Percentiles rank a stretch among this genome's conserved stretches.
Conservation (phyloP, 2,329 filamentous ascomycete species). For the Fusarium buharicum region DNA sequence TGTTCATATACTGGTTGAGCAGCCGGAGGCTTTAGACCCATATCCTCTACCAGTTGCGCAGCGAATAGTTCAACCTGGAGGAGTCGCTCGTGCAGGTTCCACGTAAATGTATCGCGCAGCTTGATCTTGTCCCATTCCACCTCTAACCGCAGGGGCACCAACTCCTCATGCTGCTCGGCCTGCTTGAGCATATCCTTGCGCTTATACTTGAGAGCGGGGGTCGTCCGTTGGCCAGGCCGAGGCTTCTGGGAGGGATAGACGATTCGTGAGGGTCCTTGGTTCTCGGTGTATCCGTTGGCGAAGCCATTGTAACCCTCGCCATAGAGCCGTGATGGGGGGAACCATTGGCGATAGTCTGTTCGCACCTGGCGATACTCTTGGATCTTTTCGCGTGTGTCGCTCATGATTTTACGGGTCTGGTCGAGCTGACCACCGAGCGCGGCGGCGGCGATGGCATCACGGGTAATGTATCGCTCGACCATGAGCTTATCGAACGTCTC, state of each 20-base stretch:
- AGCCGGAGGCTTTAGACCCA: constrained; percentile 80
- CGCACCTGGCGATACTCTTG: constrained; percentile 74
- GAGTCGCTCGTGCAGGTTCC: constrained; percentile 94
- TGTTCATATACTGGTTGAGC: constrained; percentile 71
- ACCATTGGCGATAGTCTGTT: constrained; percentile 64
- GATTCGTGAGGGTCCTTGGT: constrained; percentile 72
- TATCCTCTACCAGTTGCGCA: constrained; percentile 89
- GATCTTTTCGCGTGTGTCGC: constrained; percentile 72
- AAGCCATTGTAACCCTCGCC: constrained; percentile 86
- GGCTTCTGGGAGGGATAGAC: constrained; percentile 83
- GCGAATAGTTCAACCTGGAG: constrained; percentile 85
- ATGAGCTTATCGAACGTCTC: constrained; percentile 65
- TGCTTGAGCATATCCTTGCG: constrained; percentile 85
- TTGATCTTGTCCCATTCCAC: constrained; percentile 97
- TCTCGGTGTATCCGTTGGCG: constrained; percentile 86
- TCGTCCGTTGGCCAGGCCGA: constrained; percentile 79
- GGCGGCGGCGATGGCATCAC: constrained; percentile 65
- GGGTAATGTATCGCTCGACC: constrained; percentile 64
- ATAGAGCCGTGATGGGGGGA: constrained; percentile 68
- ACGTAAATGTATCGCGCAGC: constrained; percentile 96
- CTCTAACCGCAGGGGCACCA: constrained; percentile 90
- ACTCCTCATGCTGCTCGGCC: constrained; percentile 88
- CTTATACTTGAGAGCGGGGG: constrained; percentile 76
- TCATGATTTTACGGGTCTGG: constrained; percentile 66
- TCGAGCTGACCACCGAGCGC: constrained; percentile 63